Base-by-base conservation (phyloP, 257 asterid genomes). In the Verbascum thapsus region DNA sequence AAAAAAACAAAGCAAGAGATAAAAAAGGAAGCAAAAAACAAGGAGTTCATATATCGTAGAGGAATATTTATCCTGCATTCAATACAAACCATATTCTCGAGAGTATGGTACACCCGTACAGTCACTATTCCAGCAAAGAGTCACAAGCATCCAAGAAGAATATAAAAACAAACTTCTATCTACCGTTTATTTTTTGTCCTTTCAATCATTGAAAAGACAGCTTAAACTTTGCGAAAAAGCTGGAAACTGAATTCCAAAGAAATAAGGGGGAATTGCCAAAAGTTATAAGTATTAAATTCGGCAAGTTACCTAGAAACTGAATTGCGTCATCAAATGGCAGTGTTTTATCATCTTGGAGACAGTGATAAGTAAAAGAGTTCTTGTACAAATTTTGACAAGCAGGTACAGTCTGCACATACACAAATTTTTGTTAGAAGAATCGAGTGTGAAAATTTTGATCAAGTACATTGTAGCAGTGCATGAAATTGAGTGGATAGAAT, bases 381-480 rank as follows among this genome's bases (percentile, higher is more conserved):
- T 78, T 88, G 65, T 88, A 88, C 74, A 91, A 73, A 78, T 84
- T 88, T 73, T 91, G 95, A 73, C 91, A 83, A 68, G 87, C 86
- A 72, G 98, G 95, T 18, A 91, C 96, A 59, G 91, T 79, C 96
- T 90, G 87, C 85, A 83, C 47, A 47, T 7, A 38, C 48, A 70
- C 32, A 26, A 64, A 17, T 6, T 5, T 42, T 9, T 32, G 13
- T 68, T 41, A 45, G 8, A 38, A 52, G 8, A 26, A 26, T 26
- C 32, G 5, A 26, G 5, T 1, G 32, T 26, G 3, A 26, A 26
- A 26, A 26, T 26, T 5, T 26, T 26, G 5, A 26, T 26, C 32
- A n/a, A n/a, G n/a, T 26, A 26, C 5, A 5, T 26, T 26, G 32
- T 5, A 26, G 5, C 32, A 26, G 7, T 39, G 44, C 9, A 39